Evolutionary conservation across 2,329 filamentous ascomycete species (phyloP), one percentile per base, ranked within the genome.

Genomic region (Fusarium falciforme): DNA sequence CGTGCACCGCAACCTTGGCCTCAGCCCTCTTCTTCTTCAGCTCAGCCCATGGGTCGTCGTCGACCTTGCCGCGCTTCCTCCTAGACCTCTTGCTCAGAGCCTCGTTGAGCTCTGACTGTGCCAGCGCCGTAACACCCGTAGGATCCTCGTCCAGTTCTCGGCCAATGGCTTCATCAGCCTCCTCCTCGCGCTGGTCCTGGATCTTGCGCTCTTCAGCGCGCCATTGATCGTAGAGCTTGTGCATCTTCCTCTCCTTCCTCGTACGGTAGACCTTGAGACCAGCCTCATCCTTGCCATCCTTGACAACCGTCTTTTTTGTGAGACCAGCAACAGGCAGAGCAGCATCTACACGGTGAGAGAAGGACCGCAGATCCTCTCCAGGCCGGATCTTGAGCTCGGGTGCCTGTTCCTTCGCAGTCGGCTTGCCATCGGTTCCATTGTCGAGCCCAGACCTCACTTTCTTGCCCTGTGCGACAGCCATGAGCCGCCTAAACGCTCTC

Each of bases 181-280:
- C 90, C 60, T 93, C 92, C 54, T 92, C 91, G 63, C 88, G 89
- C 76, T 89, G 86, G 60, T 92, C 91, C 73, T 90, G 85, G 47
- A 91, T 85, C 79, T 90, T 90, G 61, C 85, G 85, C 25, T 93
- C 92, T 77, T 92, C 89, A 75, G 91, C 91, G 62, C 89, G 86
- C 88, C 93, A 95, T 76, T 96, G 93, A 52, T 93, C 92, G 80
- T 95, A 94, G 73, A 94, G 88, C 79, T 93, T 93, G 77, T 92
- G 91, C 86, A 98, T 92, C 74, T 93, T 92, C 80, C 91, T 93
- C 84, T 98, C 95, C 79, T 95, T 96, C 81, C 92, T 93, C 7
- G 95, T 98, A 61, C 90, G 88, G 72, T 90, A 88, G 20, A 91
- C 88, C 79, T 94, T 93, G 10, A 92, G 79, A 0, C 93, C 90